A percentile compares a stretch with the other conserved stretches of the same genome.
Conservation (phyloP, 345 rosid genomes). For the Bruguiera gymnorhiza region DNA sequence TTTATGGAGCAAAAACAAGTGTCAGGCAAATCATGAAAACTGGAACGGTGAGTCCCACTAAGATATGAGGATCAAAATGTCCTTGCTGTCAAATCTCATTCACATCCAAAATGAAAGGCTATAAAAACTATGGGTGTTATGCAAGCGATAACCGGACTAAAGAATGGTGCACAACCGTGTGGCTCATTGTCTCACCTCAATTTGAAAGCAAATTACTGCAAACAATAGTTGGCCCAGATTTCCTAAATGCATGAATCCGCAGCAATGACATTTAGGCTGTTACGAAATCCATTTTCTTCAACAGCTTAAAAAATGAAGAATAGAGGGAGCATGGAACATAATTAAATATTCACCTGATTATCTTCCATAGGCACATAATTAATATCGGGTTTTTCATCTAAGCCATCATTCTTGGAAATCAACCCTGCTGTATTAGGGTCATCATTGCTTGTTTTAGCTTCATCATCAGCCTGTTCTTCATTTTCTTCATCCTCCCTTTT, state of each 20-base stretch:
- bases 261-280: background rate
- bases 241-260: conserved; percentile 6
- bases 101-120: background rate
- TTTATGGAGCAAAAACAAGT: no score
- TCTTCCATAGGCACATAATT: conserved; percentile 73
- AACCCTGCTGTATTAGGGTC: conserved; percentile 38
- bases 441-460: conserved; percentile 44
- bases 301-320: background rate
- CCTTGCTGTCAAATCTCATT: background rate
- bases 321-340: background rate
- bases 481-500: conserved; percentile 46
- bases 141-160: background rate
- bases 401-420: conserved; percentile 31
- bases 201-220: background rate
- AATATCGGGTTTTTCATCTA: conserved; percentile 75
- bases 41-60: background rate
- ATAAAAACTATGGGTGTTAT: background rate
- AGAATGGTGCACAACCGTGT: background rate
- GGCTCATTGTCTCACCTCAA: background rate
- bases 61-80: background rate
- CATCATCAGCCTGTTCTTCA: conserved; percentile 57
- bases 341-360: conserved; percentile 45
- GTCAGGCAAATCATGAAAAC: no score
- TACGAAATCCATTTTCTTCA: background rate
- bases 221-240: background rate